Base-by-base conservation (phyloP, 352 stramenopile species). In the Globisporangium solare region DNA sequence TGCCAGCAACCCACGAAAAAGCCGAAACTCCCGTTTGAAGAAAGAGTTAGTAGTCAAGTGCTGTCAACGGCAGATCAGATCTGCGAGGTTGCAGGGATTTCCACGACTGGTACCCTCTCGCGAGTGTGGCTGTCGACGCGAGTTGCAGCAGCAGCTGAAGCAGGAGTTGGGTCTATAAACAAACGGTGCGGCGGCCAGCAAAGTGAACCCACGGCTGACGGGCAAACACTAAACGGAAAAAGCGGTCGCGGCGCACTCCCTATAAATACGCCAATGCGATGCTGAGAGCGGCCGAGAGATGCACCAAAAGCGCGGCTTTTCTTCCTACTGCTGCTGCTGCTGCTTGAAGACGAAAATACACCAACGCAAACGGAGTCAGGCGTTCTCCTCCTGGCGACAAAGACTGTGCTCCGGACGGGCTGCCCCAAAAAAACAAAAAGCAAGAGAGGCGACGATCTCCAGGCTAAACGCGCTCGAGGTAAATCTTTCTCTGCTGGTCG, bases 181-280 rank as follows among this genome's bases (percentile, higher is more conserved):
- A 35, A 35, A 35, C 27, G 27, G 27, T 35, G 27, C 27, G 6
- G 24, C 24, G 27, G 27, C 7, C 27, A 35, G 27, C 27, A 35
- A 35, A 35, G 27, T 35, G 27, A 35, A 43, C 17, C 39, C 39
- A n/a, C 12, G 3, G 39, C 4, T 13, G 39, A 43, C 13, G 39
- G 17, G 12, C 39, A 43, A 15, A 18, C 39, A 43, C 7, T 43
- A n/a, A 43, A 43, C 39, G 13, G 13, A 43, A 43, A 43, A 43
- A 43, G 39, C 41, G 41, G 18, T 50, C 45, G 5, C 13, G 13
- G 17, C n/a, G 39, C 12, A 43, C 39, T 15, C 13, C 12, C 39
- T 43, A 43, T 43, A 43, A 43, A 43, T 43, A n/a, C 39, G 39
- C 39, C n/a, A 43, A 43, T 43, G 39, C 39, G 39, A 43, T 43